Evolutionary conservation across 495 filamentous ascomycete species (phyloP), one percentile per base, ranked within the genome.

Genomic region (Stereocaulon alpinum): DNA sequence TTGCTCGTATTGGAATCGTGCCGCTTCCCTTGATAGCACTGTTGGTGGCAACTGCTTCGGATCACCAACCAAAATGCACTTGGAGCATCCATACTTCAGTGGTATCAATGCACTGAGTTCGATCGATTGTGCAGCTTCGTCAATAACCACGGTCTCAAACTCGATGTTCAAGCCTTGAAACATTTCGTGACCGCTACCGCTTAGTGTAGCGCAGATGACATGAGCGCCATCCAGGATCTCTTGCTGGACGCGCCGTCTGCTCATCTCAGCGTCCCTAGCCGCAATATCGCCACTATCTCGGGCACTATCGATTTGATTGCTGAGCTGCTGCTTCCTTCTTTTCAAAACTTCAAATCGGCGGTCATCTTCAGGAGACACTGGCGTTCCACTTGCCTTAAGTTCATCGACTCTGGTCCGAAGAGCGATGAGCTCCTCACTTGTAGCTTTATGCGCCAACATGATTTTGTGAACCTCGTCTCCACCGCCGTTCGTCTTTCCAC

Each of bases 81-180:
- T 97, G 15, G 88, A 86, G 69, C 91, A 96, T 22, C 93, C 93
- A 66, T 97, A 98, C 71, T 98, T 98, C 29, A 98, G 79, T 6
- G 93, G 93, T 63, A 98, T 98, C 22, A 98, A 80, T 18, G 94
- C 91, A 66, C 91, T 95, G 69, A 98, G 78, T 73, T 98, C 93
- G 63, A 98, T 93, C 61, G 90, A 98, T 76, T 98, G 93, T 20
- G 93, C 93, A 2, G 93, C 93, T 77, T 98, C 93, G 66, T 98
- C 93, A 66, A 98, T 95, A 66, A 98, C 86, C 61, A 98, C 93
- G 0, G 93, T 96, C 72, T 98, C 93, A 63, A 98, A 97, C 70
- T 97, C 93, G 55, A 97, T 89, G 64, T 87, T 91, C 52, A 97
- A 72, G 64, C 84, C 85, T 72, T 91, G 90, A 75, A 98, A 95